Evolutionary conservation across 148 eudicot species (phyloP).

Genomic region (Agrostemma githago): DNA sequence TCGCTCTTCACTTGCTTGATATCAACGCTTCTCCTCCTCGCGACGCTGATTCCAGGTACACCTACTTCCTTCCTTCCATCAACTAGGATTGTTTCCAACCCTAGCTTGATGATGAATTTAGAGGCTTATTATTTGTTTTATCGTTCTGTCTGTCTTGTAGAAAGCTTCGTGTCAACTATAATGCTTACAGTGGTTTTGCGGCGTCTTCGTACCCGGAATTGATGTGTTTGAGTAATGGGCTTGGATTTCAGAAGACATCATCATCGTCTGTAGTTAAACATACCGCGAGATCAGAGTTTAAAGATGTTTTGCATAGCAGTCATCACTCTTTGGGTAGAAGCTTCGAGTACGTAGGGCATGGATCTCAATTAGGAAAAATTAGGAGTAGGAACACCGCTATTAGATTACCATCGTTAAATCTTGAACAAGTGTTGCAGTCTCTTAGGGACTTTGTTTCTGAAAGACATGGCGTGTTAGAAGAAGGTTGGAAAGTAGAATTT

Average conservation of each 20-base stretch:
- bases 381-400: conserved; percentile 36
- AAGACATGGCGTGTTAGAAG: conserved; percentile 40
- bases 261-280: conserved; percentile 21
- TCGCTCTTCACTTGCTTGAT: conserved; percentile 29
- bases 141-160: conserved; percentile 24
- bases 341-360: conserved; percentile 32
- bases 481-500: conserved; percentile 51
- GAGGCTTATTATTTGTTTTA: conserved; percentile 6
- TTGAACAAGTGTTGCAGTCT: conserved; percentile 40
- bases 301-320: conserved; percentile 27
- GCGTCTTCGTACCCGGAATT: conserved; percentile 28
- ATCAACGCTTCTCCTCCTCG: conserved; percentile 42
- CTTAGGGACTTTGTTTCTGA: conserved; percentile 44
- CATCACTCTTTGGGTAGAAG: conserved; percentile 21
- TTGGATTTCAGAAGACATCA: conserved; percentile 34
- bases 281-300: conserved; percentile 28
- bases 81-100: too few species aligned
- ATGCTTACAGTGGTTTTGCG: conserved; percentile 24
- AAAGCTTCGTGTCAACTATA: conserved; percentile 26
- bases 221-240: conserved; percentile 26
- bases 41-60: conserved; percentile 34
- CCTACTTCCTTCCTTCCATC: too few species aligned
- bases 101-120: background rate
- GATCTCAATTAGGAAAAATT: conserved; percentile 33
- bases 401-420: conserved; percentile 28